phyloP scores from a whole-genome alignment of 805 yeast genomes.

The Ogataea pini region DNA sequence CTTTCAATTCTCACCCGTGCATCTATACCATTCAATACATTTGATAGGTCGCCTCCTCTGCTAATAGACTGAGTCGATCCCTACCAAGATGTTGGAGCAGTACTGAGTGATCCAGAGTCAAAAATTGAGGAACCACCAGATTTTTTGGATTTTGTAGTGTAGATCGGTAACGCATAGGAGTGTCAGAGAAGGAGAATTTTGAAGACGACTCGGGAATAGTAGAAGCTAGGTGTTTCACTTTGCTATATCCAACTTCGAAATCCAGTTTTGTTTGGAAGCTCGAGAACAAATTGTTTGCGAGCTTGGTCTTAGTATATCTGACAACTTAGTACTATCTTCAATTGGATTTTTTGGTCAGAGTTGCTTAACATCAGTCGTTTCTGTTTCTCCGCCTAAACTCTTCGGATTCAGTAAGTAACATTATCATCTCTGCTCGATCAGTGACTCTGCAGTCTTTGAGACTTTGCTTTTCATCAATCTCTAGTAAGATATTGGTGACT shows the following conservation, averaged over 20 bases:
- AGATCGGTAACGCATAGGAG: constrained; percentile 7
- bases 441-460: constrained; percentile 16
- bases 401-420: constrained; percentile 1
- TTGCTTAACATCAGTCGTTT: not conserved
- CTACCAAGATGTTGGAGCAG: constrained; percentile 10
- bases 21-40: not conserved
- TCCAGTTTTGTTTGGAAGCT: constrained; percentile 4
- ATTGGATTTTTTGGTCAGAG: not conserved
- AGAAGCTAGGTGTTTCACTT: not conserved
- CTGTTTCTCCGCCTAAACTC: not conserved
- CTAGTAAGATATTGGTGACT: constrained; percentile 3
- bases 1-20: constrained; percentile 12
- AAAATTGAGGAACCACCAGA: not conserved
- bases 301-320: not conserved
- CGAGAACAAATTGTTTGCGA: not conserved
- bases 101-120: constrained; percentile 8
- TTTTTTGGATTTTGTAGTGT: not conserved
- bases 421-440: constrained; percentile 5
- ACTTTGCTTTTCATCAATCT: constrained; percentile 9
- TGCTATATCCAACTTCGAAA: not conserved
- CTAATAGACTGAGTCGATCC: not conserved
- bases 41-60: not conserved
- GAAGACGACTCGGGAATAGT: constrained; percentile 7
- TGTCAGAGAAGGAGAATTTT: constrained; percentile 11
- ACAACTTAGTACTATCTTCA: not conserved